Evolutionary conservation across 768 basidiomycete genomes (phyloP).

Genomic region (Zangia roseola): DNA sequence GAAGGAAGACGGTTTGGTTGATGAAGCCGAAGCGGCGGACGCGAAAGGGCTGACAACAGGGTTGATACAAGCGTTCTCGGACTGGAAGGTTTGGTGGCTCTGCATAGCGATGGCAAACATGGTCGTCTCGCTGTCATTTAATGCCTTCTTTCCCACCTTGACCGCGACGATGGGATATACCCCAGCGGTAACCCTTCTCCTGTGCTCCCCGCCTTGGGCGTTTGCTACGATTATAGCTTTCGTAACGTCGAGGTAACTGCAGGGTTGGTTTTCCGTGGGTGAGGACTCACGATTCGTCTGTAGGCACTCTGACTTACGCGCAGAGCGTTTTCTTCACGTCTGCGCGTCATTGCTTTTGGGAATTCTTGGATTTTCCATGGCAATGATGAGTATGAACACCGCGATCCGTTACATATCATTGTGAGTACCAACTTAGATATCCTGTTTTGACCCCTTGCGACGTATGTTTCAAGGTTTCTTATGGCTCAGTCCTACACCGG

Average conservation of each 20-base stretch:
- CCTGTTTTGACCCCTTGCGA: neutral
- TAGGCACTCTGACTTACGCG: constrained; percentile 68
- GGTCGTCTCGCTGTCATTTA: constrained; percentile 65
- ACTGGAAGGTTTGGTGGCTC: constrained; percentile 87
- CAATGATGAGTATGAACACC: constrained; percentile 60
- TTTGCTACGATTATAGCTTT: constrained; percentile 61
- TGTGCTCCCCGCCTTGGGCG: constrained; percentile 71
- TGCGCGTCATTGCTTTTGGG: constrained; percentile 52
- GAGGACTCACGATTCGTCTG: neutral
- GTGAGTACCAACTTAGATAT: constrained; percentile 34
- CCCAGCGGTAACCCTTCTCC: constrained; percentile 62
- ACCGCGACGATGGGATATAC: constrained; percentile 68
- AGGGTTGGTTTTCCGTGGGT: neutral
- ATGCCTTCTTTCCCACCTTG: constrained; percentile 79
- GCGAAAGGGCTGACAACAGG: constrained; percentile 39
- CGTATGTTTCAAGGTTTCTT: constrained; percentile 51
- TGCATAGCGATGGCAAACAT: constrained; percentile 59
- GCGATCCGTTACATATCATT: constrained; percentile 64
- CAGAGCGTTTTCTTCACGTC: constrained; percentile 74
- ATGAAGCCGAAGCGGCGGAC: constrained; percentile 43
- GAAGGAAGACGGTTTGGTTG: constrained; percentile 61
- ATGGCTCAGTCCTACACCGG: constrained; percentile 75
- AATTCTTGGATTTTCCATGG: constrained; percentile 65
- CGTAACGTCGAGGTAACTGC: constrained; percentile 44
- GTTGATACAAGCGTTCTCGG: constrained; percentile 57